Evolutionary conservation across 2,329 filamentous ascomycete species (phyloP).

Genomic region (Corniculantispora saksenae): DNA sequence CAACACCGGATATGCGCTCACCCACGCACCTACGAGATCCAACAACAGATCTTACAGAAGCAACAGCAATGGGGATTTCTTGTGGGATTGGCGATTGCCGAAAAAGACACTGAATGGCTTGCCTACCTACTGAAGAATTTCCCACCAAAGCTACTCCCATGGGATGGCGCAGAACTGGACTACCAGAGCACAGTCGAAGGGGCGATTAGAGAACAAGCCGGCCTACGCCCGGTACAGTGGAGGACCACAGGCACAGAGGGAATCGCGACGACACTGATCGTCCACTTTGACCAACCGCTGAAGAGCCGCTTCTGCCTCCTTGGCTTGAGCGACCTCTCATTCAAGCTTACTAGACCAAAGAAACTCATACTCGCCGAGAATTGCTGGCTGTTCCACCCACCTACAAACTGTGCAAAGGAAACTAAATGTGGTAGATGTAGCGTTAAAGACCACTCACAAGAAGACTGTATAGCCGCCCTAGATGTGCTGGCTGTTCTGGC

Average conservation of each 20-base stretch:
- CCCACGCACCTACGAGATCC: not conserved
- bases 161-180: slow-evolving; percentile 3
- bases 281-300: not conserved
- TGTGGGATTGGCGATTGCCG: not conserved
- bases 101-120: slow-evolving; percentile 12
- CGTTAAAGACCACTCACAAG: too few relatives aligned
- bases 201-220: slow-evolving; percentile 5
- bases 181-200: not conserved
- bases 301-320: slow-evolving; percentile 1
- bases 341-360: not conserved
- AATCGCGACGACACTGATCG: not conserved
- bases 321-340: not conserved
- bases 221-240: not conserved
- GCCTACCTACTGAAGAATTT: slow-evolving; percentile 8
- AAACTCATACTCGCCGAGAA: not conserved
- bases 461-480: too few relatives aligned
- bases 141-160: not conserved
- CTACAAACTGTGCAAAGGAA: not conserved
- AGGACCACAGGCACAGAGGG: not conserved
- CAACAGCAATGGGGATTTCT: slow-evolving; percentile 2
- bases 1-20: not conserved
- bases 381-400: slow-evolving; percentile 2
- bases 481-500: too few relatives aligned
- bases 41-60: not conserved
- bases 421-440: too few relatives aligned